These are phyloP conservation scores for Canavalia ensiformis DNA, from an alignment of 306 rosid genomes.

Conservation along the genomic window DNA sequence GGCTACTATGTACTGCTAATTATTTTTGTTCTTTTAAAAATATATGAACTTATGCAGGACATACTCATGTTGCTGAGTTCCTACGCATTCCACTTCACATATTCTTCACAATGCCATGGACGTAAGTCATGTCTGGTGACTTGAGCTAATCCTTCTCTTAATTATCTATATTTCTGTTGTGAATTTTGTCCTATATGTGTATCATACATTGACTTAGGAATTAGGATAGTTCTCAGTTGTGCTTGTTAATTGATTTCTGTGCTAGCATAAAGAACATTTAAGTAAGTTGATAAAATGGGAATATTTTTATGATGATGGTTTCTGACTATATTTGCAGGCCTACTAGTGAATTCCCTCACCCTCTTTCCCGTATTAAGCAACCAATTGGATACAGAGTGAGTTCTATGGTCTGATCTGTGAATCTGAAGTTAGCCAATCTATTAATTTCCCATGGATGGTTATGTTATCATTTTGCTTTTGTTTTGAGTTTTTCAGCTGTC, in stretches of 20 bases:
- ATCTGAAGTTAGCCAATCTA: slow-evolving; percentile 29
- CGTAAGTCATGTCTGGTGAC: slow-evolving; percentile 78
- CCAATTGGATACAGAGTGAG: slow-evolving; percentile 80
- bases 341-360: slow-evolving; percentile 92
- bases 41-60: slow-evolving; percentile 72
- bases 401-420: slow-evolving; percentile 25
- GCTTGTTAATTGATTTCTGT: slow-evolving; percentile 22
- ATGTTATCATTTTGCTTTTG: slow-evolving; percentile 38
- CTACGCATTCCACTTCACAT: slow-evolving; percentile 81
- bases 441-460: slow-evolving; percentile 31
- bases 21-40: slow-evolving; percentile 48
- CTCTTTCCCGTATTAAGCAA: slow-evolving; percentile 88
- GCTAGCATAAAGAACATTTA: background rate
- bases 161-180: background rate
- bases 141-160: slow-evolving; percentile 44
- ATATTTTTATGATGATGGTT: slow-evolving; percentile 34
- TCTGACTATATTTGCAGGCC: slow-evolving; percentile 67
- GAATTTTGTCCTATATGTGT: slow-evolving; percentile 20
- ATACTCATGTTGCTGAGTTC: slow-evolving; percentile 87
- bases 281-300: slow-evolving; percentile 4
- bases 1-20: background rate
- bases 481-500: slow-evolving; percentile 76
- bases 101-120: slow-evolving; percentile 98
- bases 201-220: slow-evolving; percentile 39
- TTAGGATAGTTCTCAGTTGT: slow-evolving; percentile 25